Percentiles rank a stretch among this genome's conserved stretches.
Conservation (phyloP, 257 asterid genomes). For the Nicotiana benthamiana region DNA sequence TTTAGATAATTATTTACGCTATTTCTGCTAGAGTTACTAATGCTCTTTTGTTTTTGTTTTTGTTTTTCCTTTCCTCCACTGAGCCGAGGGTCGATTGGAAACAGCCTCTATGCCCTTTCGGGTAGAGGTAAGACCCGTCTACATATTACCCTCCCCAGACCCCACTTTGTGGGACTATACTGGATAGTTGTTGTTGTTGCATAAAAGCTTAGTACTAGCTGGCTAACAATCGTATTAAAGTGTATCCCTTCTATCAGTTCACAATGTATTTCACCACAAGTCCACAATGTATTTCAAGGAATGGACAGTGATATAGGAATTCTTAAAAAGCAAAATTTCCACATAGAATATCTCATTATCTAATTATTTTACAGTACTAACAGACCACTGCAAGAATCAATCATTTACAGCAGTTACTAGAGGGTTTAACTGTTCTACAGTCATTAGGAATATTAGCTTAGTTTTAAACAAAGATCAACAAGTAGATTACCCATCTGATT, state of each 20-base stretch:
- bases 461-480: neutral
- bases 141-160: no score
- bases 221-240: neutral
- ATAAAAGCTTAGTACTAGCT: neutral
- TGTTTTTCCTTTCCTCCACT: no score
- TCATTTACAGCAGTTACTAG: neutral
- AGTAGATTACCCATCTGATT: neutral
- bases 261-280: neutral
- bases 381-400: neutral
- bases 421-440: neutral
- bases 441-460: neutral
- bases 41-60: no score
- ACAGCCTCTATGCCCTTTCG: no score
- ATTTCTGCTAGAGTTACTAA: no score
- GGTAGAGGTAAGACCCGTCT: no score
- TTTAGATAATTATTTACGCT: no score
- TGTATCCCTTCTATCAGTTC: neutral
- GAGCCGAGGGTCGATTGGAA: no score
- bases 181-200: no score
- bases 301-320: neutral
- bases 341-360: neutral
- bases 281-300: neutral
- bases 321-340: neutral
- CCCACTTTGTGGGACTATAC: no score
- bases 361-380: neutral